These are phyloP conservation scores for Adenanthera pavonina DNA, from an alignment of 306 rosid species.

Conservation along the genomic window DNA sequence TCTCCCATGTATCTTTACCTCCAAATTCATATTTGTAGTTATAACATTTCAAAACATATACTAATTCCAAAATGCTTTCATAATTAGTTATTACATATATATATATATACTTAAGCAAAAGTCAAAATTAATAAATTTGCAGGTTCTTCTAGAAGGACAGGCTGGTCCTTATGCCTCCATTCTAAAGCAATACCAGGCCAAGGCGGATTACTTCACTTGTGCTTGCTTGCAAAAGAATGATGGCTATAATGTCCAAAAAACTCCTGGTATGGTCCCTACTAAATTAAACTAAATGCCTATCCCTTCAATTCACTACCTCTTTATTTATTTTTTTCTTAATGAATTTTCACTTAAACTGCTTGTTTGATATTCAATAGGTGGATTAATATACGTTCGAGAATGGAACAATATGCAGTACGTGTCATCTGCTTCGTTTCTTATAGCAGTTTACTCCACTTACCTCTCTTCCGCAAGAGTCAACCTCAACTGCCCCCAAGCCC, in stretches of 20 bases:
- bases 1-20: constrained; percentile 63
- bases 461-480: constrained; percentile 63
- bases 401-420: constrained; percentile 96
- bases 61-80: too few relatives aligned
- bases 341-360: neutral
- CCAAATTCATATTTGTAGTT: too few relatives aligned
- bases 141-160: constrained; percentile 74
- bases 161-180: constrained; percentile 63
- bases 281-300: too few relatives aligned
- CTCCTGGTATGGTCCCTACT: constrained; percentile 58
- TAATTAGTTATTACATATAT: too few relatives aligned
- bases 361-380: constrained; percentile 50
- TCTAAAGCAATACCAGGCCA: constrained; percentile 83
- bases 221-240: constrained; percentile 85
- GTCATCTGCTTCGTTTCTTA: constrained; percentile 73
- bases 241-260: constrained; percentile 71
- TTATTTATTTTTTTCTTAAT: neutral
- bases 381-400: constrained; percentile 68
- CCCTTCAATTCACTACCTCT: neutral
- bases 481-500: constrained; percentile 76
- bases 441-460: constrained; percentile 69
- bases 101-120: neutral
- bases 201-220: constrained; percentile 83
- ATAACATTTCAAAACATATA: too few relatives aligned
- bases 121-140: constrained; percentile 26